Evolutionary conservation across 2,329 filamentous ascomycete genomes (phyloP), one percentile per base, ranked within the genome.

Genomic region (Penicillium aurantiogriseum): DNA sequence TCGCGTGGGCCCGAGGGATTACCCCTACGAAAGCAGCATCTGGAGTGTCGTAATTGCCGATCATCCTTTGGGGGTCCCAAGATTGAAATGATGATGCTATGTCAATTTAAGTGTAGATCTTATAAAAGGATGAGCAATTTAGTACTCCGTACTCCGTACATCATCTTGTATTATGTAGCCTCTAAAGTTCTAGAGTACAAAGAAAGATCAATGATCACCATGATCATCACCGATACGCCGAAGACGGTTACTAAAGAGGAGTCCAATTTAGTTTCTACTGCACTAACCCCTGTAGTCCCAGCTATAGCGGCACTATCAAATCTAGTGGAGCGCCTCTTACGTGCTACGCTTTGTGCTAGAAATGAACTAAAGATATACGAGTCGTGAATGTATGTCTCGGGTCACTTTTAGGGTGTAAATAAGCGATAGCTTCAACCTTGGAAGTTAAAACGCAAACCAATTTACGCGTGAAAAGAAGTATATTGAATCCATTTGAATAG

Each of bases 261-360:
- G 45, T 23, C 23, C 17, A 49, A 54, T 29, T 45, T 48, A 33
- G 11, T 38, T 46, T 39, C 35, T 31, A 27, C n/a, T 38, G 23
- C 43, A 40, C 11, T n/a, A 36, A 48, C 33, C 35, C 36, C 29
- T 54, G 21, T 21, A 31, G 10, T 43, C 5, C 23, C 40, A 17
- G 23, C 25, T 40, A 27, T 54, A 35, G 27, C 52, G 49, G 52
- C 40, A 43, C 45, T 53, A 57, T 54, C 40, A 10, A 11, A 8
- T 31, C 48, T 42, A 46, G 39, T 49, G 42, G 36, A 33, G 31
- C 51, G 62, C 62, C 62, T 65, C 62, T 62, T 61, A 66, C 62
- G 62, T 62, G 64, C 56, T 31, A 8, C n/a, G 11, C n/a, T 40
- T 40, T 8, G n/a, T 44, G 19, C n/a, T 45, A 27, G 40, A 43